phyloP scores from a whole-genome alignment of 1,284 basidiomycete species.

The Pholiota adiposa region DNA sequence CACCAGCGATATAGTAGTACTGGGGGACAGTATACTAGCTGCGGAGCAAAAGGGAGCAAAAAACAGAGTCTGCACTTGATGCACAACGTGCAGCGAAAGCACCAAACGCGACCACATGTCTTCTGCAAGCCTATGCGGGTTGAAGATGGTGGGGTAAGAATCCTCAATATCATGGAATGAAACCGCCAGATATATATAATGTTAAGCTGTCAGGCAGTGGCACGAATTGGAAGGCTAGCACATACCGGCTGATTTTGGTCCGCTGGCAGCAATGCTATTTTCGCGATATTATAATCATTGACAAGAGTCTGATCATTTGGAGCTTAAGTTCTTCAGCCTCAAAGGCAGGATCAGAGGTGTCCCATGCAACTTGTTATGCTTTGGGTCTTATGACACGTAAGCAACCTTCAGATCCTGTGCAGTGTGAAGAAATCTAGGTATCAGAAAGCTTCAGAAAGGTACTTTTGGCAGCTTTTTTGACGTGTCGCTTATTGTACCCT shows the following conservation, averaged over 20 bases:
- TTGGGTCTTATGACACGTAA: background rate
- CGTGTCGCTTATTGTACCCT: background rate
- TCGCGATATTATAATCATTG: background rate
- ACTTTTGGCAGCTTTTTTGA: background rate
- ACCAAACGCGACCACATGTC: conserved; percentile 18
- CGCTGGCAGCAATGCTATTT: background rate
- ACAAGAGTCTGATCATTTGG: background rate
- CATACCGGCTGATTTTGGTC: background rate
- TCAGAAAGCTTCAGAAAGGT: background rate
- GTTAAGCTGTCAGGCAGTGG: background rate
- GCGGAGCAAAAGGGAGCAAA: conserved; percentile 9
- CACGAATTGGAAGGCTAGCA: background rate
- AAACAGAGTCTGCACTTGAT: conserved; percentile 15
- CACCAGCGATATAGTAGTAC: background rate
- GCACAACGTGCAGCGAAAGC: conserved; percentile 15
- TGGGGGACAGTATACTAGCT: background rate
- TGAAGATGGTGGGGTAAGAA: conserved; percentile 5
- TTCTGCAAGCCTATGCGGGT: background rate
- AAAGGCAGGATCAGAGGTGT: background rate
- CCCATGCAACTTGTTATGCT: background rate
- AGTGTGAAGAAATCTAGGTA: background rate
- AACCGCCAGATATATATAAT: conserved; percentile 13
- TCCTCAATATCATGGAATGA: conserved; percentile 7
- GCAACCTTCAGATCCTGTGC: background rate
- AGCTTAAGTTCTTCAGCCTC: background rate